Base-by-base conservation (phyloP, 345 rosid genomes). In the Acer negundo region DNA sequence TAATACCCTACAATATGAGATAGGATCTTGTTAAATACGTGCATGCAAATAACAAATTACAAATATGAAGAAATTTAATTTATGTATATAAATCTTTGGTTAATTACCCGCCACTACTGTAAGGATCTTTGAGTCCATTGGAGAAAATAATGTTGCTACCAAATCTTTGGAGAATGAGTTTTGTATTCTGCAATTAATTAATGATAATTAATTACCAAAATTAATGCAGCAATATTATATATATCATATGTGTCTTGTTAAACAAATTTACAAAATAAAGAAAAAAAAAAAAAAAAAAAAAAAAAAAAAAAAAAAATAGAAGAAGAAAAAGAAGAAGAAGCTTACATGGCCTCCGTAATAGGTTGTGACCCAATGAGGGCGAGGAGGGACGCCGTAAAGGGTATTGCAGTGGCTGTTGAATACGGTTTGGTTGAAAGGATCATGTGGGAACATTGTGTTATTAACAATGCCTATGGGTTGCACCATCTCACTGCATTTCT, bases 401-500 rank as follows among this genome's bases (percentile, higher is more conserved):
- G 3, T 0, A 11, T 6, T 73, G 84, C 90, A 89, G 0, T 62
- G 0, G 4, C 77, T 8, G 3, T 24, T 10, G 72, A 40, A 86
- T 3, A 0, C 0, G 8, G 13, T 56, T 49, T 82, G 61, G 28
- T 82, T 40, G 63, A 82, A 87, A 1, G 89, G 84, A 2, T 1
- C 1, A 0, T 81, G 26, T 56, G 77, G 84, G 69, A 89, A 85
- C 89, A 87, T 87, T 20, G 88, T 84, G 0, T 65, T 70, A 15
- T 86, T 83, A 9, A 76, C 84, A 1, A 22, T 24, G 10, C 80
- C 89, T 10, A 84, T 75, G 0, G 90, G 89, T 6, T 86, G 80
- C 72, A 83, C 93, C 88, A 89, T 81, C 80, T 89, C 93, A 26
- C 87, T 89, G 49, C 90, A 89, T 7, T 13, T 73, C 89, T 85